A percentile compares a stretch with the other conserved stretches of the same genome.
Evolutionary conservation across 2,329 filamentous ascomycete genomes (phyloP).

Genomic region (Pezicula radicicola): DNA sequence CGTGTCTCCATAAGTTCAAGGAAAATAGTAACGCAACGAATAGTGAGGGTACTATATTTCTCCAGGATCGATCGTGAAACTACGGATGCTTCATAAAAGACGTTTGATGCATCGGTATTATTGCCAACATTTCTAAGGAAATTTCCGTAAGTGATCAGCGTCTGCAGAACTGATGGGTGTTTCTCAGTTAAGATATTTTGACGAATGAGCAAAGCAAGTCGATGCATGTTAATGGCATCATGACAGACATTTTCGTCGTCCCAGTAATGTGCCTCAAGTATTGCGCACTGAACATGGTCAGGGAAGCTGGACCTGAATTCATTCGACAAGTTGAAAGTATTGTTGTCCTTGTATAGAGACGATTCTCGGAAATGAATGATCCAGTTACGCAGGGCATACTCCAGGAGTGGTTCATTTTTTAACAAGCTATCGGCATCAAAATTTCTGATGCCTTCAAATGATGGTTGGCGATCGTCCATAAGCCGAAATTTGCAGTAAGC

Average conservation of each 20-base stretch:
- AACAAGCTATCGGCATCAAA: background rate
- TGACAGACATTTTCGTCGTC: background rate
- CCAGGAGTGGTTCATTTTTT: background rate
- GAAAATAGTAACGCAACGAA: background rate
- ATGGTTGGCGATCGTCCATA: background rate
- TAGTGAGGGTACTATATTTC: background rate
- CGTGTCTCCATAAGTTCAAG: background rate
- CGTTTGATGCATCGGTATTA: background rate
- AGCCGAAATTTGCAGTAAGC: background rate
- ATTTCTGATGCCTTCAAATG: background rate
- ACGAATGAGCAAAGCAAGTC: slow-evolving; percentile 1
- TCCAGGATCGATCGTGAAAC: background rate
- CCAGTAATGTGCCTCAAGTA: background rate
- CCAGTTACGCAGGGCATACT: background rate
- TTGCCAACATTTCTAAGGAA: background rate
- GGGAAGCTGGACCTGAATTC: background rate
- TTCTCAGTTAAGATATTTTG: slow-evolving; percentile 1
- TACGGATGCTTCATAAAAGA: background rate
- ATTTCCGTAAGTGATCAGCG: background rate
- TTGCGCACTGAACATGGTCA: background rate
- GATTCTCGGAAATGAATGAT: background rate
- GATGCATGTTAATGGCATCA: background rate
- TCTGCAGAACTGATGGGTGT: background rate
- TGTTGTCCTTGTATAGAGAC: background rate
- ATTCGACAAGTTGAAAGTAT: background rate